A percentile compares a stretch with the other conserved stretches of the same genome.
These are phyloP conservation scores for Carex scoparia DNA, from an alignment of 176 grass and related monocot genomes.

Conservation along the genomic window DNA sequence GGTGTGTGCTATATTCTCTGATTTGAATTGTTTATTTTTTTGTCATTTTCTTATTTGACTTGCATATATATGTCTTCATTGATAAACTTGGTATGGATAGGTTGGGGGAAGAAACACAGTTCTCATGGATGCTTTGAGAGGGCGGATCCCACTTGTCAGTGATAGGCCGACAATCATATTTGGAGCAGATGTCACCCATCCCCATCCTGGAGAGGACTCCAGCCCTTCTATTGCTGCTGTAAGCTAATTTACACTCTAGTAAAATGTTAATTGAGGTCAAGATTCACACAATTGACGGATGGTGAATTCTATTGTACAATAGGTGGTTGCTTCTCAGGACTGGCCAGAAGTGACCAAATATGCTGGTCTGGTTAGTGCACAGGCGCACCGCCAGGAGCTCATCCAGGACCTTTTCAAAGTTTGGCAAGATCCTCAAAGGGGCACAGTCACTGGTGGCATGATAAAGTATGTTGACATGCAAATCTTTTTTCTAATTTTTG, in stretches of 20 bases:
- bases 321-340: conserved; percentile 98
- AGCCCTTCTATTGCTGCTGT: conserved; percentile 98
- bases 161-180: conserved; percentile 91
- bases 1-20: conserved; percentile 30
- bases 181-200: conserved; percentile 95
- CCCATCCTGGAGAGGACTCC: conserved; percentile 89
- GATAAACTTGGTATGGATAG: conserved; percentile 30
- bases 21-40: not conserved
- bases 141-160: conserved; percentile 72
- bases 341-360: conserved; percentile 94
- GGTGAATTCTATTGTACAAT: conserved; percentile 10
- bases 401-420: conserved; percentile 94
- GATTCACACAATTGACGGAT: not conserved
- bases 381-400: conserved; percentile 83
- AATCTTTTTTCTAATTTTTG: not conserved
- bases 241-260: conserved; percentile 25
- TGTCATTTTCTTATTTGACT: not conserved
- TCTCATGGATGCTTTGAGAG: conserved; percentile 71
- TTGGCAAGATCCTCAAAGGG: conserved; percentile 82
- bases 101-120: conserved; percentile 92
- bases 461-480: conserved; percentile 53
- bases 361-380: conserved; percentile 76
- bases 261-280: not conserved
- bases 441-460: conserved; percentile 85
- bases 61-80: not conserved